These are phyloP conservation scores for Setomelanomma holmii DNA, from an alignment of 2,329 filamentous ascomycete species.

Conservation along the genomic window DNA sequence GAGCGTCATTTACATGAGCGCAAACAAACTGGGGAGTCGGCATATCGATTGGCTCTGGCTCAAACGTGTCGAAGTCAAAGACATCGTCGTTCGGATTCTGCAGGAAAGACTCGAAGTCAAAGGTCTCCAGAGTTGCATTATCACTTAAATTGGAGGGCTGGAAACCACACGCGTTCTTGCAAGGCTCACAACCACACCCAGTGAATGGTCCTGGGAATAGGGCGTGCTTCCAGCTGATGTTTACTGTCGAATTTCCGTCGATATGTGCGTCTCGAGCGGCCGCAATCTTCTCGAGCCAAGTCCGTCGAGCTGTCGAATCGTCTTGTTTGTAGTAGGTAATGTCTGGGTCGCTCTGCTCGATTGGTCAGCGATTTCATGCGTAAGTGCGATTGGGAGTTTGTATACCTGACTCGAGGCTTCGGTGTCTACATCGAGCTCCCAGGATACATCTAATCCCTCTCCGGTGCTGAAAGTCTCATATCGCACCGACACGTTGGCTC, in stretches of 20 bases:
- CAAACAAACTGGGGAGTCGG: no score
- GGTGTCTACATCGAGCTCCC: neutral
- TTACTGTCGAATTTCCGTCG: neutral
- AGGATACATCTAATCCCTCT: neutral
- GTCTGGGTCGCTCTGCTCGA: neutral
- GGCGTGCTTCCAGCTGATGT: neutral
- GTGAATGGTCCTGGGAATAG: no score
- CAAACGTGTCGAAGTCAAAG: no score
- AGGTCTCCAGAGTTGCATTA: no score
- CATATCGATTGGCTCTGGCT: no score
- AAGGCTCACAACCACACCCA: no score
- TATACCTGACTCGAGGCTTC: neutral
- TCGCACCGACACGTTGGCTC: neutral
- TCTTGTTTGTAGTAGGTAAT: neutral
- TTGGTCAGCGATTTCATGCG: neutral
- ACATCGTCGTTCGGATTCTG: no score
- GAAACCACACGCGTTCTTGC: no score
- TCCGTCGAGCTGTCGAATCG: neutral
- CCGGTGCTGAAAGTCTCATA: neutral
- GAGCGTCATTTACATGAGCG: no score
- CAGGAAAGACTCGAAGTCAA: no score
- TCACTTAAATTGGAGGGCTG: no score
- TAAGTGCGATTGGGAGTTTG: neutral
- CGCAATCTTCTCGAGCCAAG: neutral
- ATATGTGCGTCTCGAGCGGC: neutral